These are phyloP conservation scores for Neodidymelliopsis sp. DNA, from an alignment of 2,329 filamentous ascomycete species.

Conservation along the genomic window DNA sequence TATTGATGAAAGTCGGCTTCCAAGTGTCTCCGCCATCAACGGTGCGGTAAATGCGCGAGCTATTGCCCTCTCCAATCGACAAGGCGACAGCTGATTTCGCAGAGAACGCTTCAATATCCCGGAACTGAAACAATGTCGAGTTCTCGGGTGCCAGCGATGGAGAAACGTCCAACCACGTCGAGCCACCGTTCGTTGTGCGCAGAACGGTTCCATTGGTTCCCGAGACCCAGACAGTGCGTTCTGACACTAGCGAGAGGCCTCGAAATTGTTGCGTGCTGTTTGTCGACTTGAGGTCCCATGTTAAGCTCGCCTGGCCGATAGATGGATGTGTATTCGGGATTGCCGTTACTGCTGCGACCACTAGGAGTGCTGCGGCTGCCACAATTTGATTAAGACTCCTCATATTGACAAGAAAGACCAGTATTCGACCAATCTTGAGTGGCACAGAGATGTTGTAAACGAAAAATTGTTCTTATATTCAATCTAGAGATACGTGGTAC, in stretches of 20 bases:
- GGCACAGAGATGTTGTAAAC: neutral
- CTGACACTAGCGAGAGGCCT: slow-evolving; percentile 33
- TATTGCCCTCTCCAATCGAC: slow-evolving; percentile 36
- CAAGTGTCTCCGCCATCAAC: slow-evolving; percentile 31
- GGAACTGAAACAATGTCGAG: slow-evolving; percentile 32
- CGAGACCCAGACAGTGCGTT: slow-evolving; percentile 31
- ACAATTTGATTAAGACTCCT: neutral
- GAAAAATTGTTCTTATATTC: neutral
- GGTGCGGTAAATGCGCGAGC: slow-evolving; percentile 36
- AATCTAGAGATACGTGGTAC: neutral
- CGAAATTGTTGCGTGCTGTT: slow-evolving; percentile 38
- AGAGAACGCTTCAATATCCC: slow-evolving; percentile 40
- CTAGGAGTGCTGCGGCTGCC: neutral
- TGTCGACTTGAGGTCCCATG: slow-evolving; percentile 35
- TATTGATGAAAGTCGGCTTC: slow-evolving; percentile 34
- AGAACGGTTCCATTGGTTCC: slow-evolving; percentile 39
- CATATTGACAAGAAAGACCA: too few relatives aligned
- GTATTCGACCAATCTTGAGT: neutral
- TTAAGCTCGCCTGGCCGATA: neutral
- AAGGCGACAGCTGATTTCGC: slow-evolving; percentile 27
- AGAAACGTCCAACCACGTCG: slow-evolving; percentile 36
- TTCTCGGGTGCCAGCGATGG: slow-evolving; percentile 30
- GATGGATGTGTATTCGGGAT: neutral
- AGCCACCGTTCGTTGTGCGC: slow-evolving; percentile 32
- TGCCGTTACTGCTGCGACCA: neutral